Conservation (phyloP, 306 rosid genomes). For the Gillenia trifoliata region DNA sequence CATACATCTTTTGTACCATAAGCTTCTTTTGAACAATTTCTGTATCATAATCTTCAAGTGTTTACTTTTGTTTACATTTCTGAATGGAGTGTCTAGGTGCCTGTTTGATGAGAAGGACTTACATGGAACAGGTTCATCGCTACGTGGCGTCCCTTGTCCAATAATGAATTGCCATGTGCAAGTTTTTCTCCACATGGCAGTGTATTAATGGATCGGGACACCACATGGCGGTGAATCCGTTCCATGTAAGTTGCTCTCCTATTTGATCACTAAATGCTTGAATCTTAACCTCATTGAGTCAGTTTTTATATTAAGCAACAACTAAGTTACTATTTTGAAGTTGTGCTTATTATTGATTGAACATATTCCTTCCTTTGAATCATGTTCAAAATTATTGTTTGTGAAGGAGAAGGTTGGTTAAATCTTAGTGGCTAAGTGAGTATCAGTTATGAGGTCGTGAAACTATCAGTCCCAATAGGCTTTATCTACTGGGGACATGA, state of each 20-base stretch:
- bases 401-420: neutral
- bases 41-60: constrained; percentile 7
- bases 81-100: neutral
- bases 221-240: too few species aligned
- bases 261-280: neutral
- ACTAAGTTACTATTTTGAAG: neutral
- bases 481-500: neutral
- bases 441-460: neutral
- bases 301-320: too few species aligned
- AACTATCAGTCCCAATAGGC: neutral
- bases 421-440: too few species aligned
- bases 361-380: neutral
- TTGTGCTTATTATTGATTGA: neutral
- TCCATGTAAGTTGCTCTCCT: too few species aligned
- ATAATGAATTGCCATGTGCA: too few species aligned
- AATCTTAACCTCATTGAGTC: too few species aligned
- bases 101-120: too few species aligned
- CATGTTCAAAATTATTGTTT: neutral
- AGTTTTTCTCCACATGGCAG: too few species aligned
- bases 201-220: too few species aligned
- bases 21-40: neutral
- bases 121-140: too few species aligned
- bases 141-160: too few species aligned
- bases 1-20: too few species aligned
- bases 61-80: neutral